Conservation (phyloP, 768 basidiomycete species). For the Boletellus sp. region DNA sequence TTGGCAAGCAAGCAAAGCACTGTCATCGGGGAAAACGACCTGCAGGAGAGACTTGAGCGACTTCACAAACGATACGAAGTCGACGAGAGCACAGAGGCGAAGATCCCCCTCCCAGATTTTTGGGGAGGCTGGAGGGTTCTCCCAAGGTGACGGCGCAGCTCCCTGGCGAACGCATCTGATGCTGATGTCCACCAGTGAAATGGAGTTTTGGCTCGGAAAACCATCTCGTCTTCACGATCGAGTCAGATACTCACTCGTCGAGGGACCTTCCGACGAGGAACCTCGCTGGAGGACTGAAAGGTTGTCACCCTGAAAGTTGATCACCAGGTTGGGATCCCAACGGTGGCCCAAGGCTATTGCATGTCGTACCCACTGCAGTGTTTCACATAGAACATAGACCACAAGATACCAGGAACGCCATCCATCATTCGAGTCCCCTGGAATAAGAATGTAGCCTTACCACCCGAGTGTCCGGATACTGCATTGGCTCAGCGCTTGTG, state of each 20-base stretch:
- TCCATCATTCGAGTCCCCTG: no score
- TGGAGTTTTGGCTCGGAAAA: conserved; percentile 97
- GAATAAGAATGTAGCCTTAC: neutral
- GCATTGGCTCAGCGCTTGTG: neutral
- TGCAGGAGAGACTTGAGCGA: conserved; percentile 57
- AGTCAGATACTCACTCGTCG: conserved; percentile 65
- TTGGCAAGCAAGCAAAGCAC: conserved; percentile 91
- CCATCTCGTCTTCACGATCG: conserved; percentile 94
- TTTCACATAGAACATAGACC: neutral
- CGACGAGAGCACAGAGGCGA: conserved; percentile 34
- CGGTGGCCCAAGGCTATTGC: neutral
- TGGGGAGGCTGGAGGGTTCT: conserved; percentile 97
- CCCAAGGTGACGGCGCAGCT: conserved; percentile 56
- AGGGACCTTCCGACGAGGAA: conserved; percentile 44
- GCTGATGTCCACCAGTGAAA: conserved; percentile 55
- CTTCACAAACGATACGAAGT: conserved; percentile 56
- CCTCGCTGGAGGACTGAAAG: conserved; percentile 76
- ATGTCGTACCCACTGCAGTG: neutral
- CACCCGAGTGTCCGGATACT: neutral
- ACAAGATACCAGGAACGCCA: conserved; percentile 13
- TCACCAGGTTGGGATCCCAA: neutral
- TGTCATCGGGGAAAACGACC: conserved; percentile 68
- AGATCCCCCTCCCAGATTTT: conserved; percentile 79
- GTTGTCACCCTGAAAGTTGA: conserved; percentile 57
- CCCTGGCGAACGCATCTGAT: neutral